Evolutionary conservation across 2,329 filamentous ascomycete species (phyloP).

Genomic region (Fusarium udum): DNA sequence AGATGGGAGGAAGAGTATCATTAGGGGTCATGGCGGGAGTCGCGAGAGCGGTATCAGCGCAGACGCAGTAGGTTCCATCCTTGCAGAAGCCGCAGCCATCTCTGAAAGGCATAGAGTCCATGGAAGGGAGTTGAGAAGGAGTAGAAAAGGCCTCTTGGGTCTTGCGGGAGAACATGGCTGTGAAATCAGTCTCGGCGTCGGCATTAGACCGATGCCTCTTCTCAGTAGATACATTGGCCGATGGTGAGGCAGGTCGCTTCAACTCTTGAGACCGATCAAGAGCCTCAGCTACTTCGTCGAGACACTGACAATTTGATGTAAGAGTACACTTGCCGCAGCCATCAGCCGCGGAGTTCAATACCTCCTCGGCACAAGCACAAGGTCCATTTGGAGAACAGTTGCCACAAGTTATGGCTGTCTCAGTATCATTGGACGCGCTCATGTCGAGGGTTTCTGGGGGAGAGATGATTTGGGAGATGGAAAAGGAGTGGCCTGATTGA

Average conservation of each 20-base stretch:
- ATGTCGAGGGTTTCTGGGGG: constrained; percentile 57
- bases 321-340: constrained; percentile 74
- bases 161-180: constrained; percentile 67
- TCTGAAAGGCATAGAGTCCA: constrained; percentile 57
- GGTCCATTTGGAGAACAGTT: constrained; percentile 62
- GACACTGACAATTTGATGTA: constrained; percentile 70
- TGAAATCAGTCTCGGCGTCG: constrained; percentile 79
- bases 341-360: constrained; percentile 60
- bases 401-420: constrained; percentile 61
- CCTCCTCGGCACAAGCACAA: constrained; percentile 69
- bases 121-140: constrained; percentile 51
- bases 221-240: constrained; percentile 54
- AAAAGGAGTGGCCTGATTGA: constrained; percentile 56
- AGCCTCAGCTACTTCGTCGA: constrained; percentile 67
- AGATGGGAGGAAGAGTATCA: constrained; percentile 54
- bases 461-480: constrained; percentile 67
- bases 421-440: constrained; percentile 42
- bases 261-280: constrained; percentile 49
- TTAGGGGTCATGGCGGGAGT: constrained; percentile 53
- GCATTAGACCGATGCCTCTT: constrained; percentile 63
- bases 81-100: constrained; percentile 86
- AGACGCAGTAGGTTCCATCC: constrained; percentile 84
- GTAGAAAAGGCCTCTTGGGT: constrained; percentile 43
- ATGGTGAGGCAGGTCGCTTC: constrained; percentile 62
- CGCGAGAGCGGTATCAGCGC: constrained; percentile 68